These are phyloP conservation scores for Ogataea pini DNA, from an alignment of 805 yeast genomes.

Conservation along the genomic window DNA sequence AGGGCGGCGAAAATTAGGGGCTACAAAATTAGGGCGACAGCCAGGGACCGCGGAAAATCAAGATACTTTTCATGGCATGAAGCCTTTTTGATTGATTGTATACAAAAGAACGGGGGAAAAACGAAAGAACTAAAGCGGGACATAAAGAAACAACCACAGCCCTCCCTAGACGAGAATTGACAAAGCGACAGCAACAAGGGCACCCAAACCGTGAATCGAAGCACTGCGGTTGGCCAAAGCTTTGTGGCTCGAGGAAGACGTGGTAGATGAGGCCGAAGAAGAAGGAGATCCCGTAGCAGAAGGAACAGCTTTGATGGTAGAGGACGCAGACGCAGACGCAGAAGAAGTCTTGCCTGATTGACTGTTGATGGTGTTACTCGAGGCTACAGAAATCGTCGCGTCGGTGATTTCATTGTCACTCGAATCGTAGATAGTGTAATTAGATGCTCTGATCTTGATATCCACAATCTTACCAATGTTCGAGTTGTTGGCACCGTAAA, in stretches of 20 bases:
- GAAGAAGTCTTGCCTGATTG: constrained; percentile 28
- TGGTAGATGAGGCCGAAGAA: constrained; percentile 21
- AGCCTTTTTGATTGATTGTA: too few species aligned
- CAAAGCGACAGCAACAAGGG: constrained; percentile 38
- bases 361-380: constrained; percentile 39
- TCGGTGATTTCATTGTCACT: constrained; percentile 35
- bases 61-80: too few species aligned
- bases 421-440: constrained; percentile 41
- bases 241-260: constrained; percentile 8
- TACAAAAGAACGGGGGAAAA: neutral
- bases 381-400: constrained; percentile 40
- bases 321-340: constrained; percentile 24
- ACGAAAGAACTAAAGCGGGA: constrained; percentile 7
- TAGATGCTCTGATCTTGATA: constrained; percentile 40
- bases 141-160: too few species aligned
- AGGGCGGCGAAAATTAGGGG: constrained; percentile 1
- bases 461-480: constrained; percentile 47
- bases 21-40: neutral
- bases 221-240: constrained; percentile 29
- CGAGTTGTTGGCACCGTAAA: constrained; percentile 47
- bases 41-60: too few species aligned
- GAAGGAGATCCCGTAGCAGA: constrained; percentile 22
- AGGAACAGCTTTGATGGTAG: constrained; percentile 18
- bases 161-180: constrained; percentile 32
- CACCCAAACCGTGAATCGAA: constrained; percentile 30